Evolutionary conservation across 108 stramenopile genomes (phyloP).

Genomic region (Epithemia pelagica): DNA sequence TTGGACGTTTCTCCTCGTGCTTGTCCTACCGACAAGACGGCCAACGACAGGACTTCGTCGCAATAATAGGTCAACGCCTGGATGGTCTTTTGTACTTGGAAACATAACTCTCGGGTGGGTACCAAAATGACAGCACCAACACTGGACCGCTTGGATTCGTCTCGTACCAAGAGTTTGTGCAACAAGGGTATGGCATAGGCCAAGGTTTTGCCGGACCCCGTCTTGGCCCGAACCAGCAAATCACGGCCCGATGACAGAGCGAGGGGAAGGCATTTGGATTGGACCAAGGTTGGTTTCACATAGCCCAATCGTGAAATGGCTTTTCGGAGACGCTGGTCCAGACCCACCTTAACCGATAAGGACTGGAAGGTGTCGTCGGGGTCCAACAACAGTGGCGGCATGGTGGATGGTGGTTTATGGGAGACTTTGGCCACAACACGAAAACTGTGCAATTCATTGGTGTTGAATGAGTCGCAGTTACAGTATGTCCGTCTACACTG

Average conservation of each 20-base stretch:
- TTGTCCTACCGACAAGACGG: constrained; percentile 53
- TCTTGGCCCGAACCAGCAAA: constrained; percentile 88
- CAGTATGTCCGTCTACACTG: too few species aligned
- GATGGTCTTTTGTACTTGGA: constrained; percentile 74
- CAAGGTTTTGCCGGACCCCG: constrained; percentile 96
- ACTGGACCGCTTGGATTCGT: neutral
- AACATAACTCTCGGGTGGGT: constrained; percentile 94
- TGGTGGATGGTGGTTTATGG: too few species aligned
- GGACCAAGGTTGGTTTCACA: constrained; percentile 76
- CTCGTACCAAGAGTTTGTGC: constrained; percentile 75
- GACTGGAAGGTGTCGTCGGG: constrained; percentile 63
- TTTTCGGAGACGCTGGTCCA: constrained; percentile 74
- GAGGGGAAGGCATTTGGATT: constrained; percentile 76
- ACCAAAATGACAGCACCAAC: constrained; percentile 90
- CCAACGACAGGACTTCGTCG: constrained; percentile 70
- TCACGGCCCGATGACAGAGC: constrained; percentile 85
- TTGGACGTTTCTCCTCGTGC: constrained; percentile 33
- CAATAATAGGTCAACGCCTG: constrained; percentile 87
- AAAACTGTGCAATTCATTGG: too few species aligned
- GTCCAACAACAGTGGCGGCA: constrained; percentile 36
- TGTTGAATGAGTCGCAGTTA: too few species aligned
- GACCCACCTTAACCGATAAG: constrained; percentile 62
- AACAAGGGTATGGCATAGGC: constrained; percentile 91
- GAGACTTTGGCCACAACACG: too few species aligned
- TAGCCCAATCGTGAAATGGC: constrained; percentile 70